Evolutionary conservation across 768 basidiomycete genomes (phyloP), one percentile per base, ranked within the genome.

Genomic region (Leccinum ochraceum): DNA sequence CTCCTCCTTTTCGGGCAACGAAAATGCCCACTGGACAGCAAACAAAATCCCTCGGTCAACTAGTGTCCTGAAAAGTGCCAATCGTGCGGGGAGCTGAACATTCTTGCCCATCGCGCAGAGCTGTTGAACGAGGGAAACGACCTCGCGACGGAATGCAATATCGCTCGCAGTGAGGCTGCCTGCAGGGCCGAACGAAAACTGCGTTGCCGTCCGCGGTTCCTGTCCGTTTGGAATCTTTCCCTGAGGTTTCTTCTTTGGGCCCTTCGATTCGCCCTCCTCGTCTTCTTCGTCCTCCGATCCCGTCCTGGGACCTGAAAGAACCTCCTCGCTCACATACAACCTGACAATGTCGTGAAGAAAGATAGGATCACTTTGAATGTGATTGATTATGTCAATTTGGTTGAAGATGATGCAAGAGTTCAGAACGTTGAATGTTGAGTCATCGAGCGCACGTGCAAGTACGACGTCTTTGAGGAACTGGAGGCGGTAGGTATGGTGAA

Each of bases 381-480:
- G 87, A 53, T 82, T 86, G 69, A 99, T 95, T 69, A 99, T 98
- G 75, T 99, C 97, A 68, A 96, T 94, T 74, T 99, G 96, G 77
- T 98, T 97, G 83, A 95, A 98, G 71, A 98, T 94, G 74, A 99
- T 94, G 76, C 92, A 92, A 2, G 94, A 95, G 76, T 95, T 98
- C 70, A 98, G 85, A 67, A 97, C 93, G 69, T 94, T 94, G 82
- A 98, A 96, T 0, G 95, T 98, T 2, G 92, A 90, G 74, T 99
- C 97, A 68, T 99, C 97, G 53, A 98, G 84, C 1, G 89, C 88
- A 17, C 97, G 89, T 1, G 95, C 94, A 53, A 99, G 90, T 46
- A 99, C 94, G 60, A 99, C 96, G 72, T 99, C 97, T 74, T 98
- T 98, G 69, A 99, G 88, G 76, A 94, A 98, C 70, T 94, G 94